Evolutionary conservation across 163 green algal species (phyloP).

Genomic region (Prototheca stagnorum): DNA sequence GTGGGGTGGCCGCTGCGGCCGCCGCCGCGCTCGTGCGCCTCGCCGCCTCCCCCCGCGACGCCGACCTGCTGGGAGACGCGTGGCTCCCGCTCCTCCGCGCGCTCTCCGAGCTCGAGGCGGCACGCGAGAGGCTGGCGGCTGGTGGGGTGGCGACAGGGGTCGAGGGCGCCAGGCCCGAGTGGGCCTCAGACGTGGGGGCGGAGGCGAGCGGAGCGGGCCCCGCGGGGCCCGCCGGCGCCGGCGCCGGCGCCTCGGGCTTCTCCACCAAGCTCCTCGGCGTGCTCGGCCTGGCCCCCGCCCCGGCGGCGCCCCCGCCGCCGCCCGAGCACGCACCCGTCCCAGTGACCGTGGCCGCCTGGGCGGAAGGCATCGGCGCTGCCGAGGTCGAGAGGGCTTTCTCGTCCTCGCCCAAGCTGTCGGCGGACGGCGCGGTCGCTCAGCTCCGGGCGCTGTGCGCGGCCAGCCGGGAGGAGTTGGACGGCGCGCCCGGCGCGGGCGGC

Average conservation of each 20-base stretch:
- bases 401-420: slow-evolving; percentile 50
- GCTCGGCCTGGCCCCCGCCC: no score
- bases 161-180: no score
- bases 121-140: slow-evolving; percentile 20
- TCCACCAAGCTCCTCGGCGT: not conserved
- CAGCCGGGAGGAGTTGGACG: slow-evolving; percentile 75
- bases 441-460: slow-evolving; percentile 77
- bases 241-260: not conserved
- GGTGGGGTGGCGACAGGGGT: not conserved
- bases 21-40: no score
- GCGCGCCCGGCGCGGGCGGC: not conserved
- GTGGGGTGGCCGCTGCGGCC: no score
- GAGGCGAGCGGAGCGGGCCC: no score
- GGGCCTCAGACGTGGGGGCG: no score
- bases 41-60: no score
- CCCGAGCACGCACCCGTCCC: not conserved
- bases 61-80: slow-evolving; percentile 45
- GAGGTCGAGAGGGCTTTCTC: slow-evolving; percentile 54
- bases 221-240: not conserved
- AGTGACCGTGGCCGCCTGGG: not conserved
- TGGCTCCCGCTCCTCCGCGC: slow-evolving; percentile 59
- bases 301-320: no score
- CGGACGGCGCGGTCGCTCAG: slow-evolving; percentile 82
- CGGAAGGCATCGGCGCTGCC: not conserved
- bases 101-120: slow-evolving; percentile 44